These are phyloP conservation scores for Apostasia shenzhenica DNA, from an alignment of 106 monocot species.

Conservation along the genomic window DNA sequence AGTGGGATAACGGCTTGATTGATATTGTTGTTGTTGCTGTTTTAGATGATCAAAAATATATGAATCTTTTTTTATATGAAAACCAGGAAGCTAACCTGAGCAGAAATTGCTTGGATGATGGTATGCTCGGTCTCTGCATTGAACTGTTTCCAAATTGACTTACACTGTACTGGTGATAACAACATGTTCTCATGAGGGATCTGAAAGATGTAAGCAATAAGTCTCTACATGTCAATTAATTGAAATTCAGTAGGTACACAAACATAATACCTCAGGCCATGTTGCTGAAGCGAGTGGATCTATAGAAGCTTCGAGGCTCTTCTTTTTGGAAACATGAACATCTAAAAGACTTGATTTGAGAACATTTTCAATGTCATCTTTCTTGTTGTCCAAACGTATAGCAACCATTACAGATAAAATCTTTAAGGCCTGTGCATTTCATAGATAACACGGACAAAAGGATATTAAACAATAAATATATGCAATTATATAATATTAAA, in stretches of 20 bases:
- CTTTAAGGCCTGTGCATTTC: constrained; percentile 43
- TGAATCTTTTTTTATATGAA: no score
- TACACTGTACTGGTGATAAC: constrained; percentile 69
- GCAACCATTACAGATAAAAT: constrained; percentile 53
- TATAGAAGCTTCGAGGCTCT: constrained; percentile 14
- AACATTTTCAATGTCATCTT: constrained; percentile 47
- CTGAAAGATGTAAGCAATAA: constrained; percentile 15
- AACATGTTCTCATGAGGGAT: constrained; percentile 39
- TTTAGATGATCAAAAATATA: no score
- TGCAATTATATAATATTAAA: background rate
- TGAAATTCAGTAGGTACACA: background rate
- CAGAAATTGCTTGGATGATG: constrained; percentile 55
- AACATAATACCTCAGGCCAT: constrained; percentile 47
- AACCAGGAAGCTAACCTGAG: constrained; percentile 31
- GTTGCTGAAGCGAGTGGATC: constrained; percentile 60
- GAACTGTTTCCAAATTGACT: constrained; percentile 74
- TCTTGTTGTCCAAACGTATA: constrained; percentile 51
- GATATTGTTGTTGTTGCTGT: no score
- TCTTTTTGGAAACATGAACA: constrained; percentile 13
- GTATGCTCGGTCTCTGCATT: constrained; percentile 46
- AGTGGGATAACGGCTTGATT: no score
- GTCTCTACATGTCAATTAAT: background rate
- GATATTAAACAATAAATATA: background rate
- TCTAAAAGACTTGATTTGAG: constrained; percentile 46
- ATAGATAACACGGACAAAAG: background rate